Base-by-base conservation (phyloP, 139 green algal species). In the Chlamydomonas eustigma region DNA sequence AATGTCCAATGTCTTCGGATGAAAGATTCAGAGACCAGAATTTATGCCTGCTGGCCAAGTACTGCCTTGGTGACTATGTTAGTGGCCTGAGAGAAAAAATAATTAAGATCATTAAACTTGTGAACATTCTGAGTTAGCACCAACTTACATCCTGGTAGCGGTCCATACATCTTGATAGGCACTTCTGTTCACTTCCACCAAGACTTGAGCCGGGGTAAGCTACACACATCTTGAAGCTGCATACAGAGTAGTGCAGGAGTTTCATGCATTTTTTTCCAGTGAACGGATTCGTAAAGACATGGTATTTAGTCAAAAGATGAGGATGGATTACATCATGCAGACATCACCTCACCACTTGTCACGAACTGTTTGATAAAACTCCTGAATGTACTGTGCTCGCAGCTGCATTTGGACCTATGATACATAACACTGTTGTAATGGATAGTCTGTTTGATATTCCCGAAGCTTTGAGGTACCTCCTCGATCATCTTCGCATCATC, bases 101-200 rank as follows among this genome's bases (percentile, higher is more conserved):
- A 30, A 65, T 31, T 30, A 37, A 37, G n/a, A 66, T 76, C 58
- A 70, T 24, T 35, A 24, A 32, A 70, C 50, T 18, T 24, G 22
- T n/a, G n/a, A n/a, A n/a, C n/a, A n/a, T n/a, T n/a, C n/a, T n/a
- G n/a, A n/a, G n/a, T n/a, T n/a, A n/a, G n/a, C n/a, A n/a, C n/a
- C n/a, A 3, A 85, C 83, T 82, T 37, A 90, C 90, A 65, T 95
- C 92, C 3, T 89, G 87, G 83, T 97, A 98, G 28, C 94, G 83
- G 76, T 98, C 94, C 72, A 89, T 91, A 76, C 94, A 98, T 25
- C 90, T 82, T 22, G 83, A 83, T 4, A 98, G 73, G 76, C 94
- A 98, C 39, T 92, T 93, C 75, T 92, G 87, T 39, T 98, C 94
- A 71, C 85, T 90, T 81, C 84, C 93, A 82, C 90, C 95, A n/a